Base-by-base conservation (phyloP, 169 alveolate species). In the Plasmodium malariae region DNA sequence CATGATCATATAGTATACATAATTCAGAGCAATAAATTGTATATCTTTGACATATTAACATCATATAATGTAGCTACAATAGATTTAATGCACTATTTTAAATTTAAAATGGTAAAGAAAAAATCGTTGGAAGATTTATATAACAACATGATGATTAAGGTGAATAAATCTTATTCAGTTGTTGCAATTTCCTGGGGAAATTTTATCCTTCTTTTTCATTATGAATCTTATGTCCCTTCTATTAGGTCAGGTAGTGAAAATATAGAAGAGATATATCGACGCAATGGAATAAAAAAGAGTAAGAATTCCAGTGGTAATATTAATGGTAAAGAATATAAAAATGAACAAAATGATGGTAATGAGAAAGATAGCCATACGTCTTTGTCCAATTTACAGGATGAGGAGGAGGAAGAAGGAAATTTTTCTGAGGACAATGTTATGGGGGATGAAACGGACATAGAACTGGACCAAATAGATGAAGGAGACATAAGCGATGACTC, bases 11-110 rank as follows among this genome's bases (percentile, higher is more conserved):
- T 69, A 9, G 62, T 86, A 11, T 86, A 69, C 19, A 37, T 17
- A n/a, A 72, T 86, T 21, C 65, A 86, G 17, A 26, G 30, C 5
- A 48, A 62, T 24, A 86, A 68, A 32, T 63, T 86, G 26, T 70
- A 68, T 24, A 40, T 86, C 5, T 86, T 86, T 37, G 92, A 86
- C 51, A 48, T 86, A 26, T 37, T 86, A 30, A 69, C 92, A 36
- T 86, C 92, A 0, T 86, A 86, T 57, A 86, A 69, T 70, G 55
- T 86, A 14, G 87, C 73, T 17, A 36, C 54, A 49, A 86, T 86
- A 28, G 86, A 68, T 63, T 48, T 86, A 21, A 40, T n/a, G 4
- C 3, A 69, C 21, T 86, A 86, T 17, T 86, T 21, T 63, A 63
- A 48, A 3, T 19, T 14, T 5, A 43, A n/a, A 36, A 24, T 24